Evolutionary conservation across 306 rosid species (phyloP), one percentile per base, ranked within the genome.

Genomic region (Casuarina equisetifolia): DNA sequence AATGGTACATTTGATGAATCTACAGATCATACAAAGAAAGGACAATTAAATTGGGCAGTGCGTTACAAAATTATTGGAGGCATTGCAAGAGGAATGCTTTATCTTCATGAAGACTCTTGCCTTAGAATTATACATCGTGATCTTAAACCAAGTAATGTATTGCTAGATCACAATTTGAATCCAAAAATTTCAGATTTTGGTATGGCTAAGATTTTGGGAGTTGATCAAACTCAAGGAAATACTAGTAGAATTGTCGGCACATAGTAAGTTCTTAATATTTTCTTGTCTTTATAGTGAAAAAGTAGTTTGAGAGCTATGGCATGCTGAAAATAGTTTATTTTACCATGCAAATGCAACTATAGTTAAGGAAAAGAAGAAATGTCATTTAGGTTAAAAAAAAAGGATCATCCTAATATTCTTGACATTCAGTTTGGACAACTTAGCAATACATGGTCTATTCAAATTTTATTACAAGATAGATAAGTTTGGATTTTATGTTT

Each of bases 111-210:
- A 8, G 83, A 85, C 82, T 90, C 89, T 10, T 67, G 88, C 2
- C 78, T 87, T 5, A 80, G 57, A 83, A 50, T 89, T 10, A 87
- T 89, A 20, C 89, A 82, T 1, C 75, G 87, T 19, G 87, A 86
- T 78, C 80, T 88, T 1, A 88, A 87, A 76, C 71, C 87, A 0
- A 79, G 84, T 32, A 88, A 85, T 35, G 50, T 85, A 0, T 11
- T 88, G 15, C 50, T 88, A 44, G 89, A 88, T 72, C 68, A 6
- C 0, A 67, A 78, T 0, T 74, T 86, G 85, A 76, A 82, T 52
- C 83, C 88, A 12, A 88, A 80, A 76, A 55, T 86, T 13, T 78
- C 92, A 13, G 88, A 88, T 73, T 88, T 86, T 67, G 88, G 90
- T 6, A 40, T 82, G 79, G 87, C 92, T 40, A 88, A 54, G 20